Evolutionary conservation across 2,329 filamentous ascomycete species (phyloP).

Genomic region (Talaromyces sp.): DNA sequence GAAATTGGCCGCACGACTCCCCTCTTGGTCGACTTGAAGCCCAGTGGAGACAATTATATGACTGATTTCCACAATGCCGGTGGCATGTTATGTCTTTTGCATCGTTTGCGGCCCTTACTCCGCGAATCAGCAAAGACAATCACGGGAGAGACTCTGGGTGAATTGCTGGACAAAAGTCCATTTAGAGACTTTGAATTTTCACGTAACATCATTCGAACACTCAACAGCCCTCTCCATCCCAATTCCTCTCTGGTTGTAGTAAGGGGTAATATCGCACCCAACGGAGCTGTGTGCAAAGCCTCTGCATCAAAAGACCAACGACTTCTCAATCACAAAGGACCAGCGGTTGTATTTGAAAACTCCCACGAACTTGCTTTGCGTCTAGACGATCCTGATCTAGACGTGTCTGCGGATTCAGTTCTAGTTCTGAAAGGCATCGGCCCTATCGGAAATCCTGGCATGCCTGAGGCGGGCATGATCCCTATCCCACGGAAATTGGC

Average conservation of each 20-base stretch:
- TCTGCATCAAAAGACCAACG: conserved; percentile 48
- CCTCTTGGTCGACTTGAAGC: conserved; percentile 50
- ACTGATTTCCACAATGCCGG: conserved; percentile 54
- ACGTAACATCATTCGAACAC: conserved; percentile 43
- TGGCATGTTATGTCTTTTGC: conserved; percentile 49
- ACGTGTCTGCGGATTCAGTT: conserved; percentile 45
- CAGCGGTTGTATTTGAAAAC: conserved; percentile 49
- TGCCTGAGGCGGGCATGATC: conserved; percentile 53
- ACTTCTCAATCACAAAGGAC: conserved; percentile 45
- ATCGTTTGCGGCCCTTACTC: conserved; percentile 46
- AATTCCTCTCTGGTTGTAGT: conserved; percentile 46
- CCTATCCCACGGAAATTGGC: conserved; percentile 51
- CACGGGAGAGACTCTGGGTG: conserved; percentile 47
- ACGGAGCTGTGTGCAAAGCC: conserved; percentile 50
- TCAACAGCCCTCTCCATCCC: conserved; percentile 46
- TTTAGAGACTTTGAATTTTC: conserved; percentile 44
- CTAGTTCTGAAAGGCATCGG: conserved; percentile 50
- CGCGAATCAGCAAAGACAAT: conserved; percentile 44
- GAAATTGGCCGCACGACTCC: conserved; percentile 48
- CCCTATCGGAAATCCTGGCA: conserved; percentile 51
- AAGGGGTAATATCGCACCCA: conserved; percentile 47
- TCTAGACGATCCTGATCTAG: conserved; percentile 46
- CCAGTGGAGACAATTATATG: conserved; percentile 54
- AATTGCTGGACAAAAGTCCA: conserved; percentile 42
- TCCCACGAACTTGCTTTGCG: conserved; percentile 45